These are phyloP conservation scores for Drosera spatulata DNA, from an alignment of 179 eudicot species.

Conservation along the genomic window DNA sequence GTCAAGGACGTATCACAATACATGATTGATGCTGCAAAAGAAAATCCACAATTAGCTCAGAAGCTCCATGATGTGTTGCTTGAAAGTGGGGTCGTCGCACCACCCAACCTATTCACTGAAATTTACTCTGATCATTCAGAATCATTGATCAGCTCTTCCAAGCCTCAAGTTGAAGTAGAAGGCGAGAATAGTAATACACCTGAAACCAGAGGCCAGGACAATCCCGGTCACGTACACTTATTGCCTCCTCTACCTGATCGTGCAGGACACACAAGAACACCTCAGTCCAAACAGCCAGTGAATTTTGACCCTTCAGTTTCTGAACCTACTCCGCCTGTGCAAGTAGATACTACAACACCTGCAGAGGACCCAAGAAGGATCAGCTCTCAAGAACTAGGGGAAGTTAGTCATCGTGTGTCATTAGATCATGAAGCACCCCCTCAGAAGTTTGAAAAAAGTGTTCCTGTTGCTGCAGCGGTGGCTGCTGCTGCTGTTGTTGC, in stretches of 20 bases:
- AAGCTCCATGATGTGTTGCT: constrained; percentile 92
- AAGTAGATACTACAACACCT: constrained; percentile 14
- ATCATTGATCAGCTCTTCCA: constrained; percentile 16
- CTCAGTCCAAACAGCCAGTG: constrained; percentile 14
- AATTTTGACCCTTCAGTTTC: constrained; percentile 3
- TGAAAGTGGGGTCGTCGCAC: constrained; percentile 96
- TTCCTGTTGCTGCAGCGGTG: constrained; percentile 87
- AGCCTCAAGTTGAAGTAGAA: constrained; percentile 20
- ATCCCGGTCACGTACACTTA: constrained; percentile 5
- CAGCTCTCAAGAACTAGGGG: constrained; percentile 13
- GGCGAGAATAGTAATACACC: constrained; percentile 20
- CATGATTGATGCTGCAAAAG: constrained; percentile 98
- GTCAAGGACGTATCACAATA: constrained; percentile 93
- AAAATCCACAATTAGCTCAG: constrained; percentile 90
- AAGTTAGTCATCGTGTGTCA: constrained; percentile 19
- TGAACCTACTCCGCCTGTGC: constrained; percentile 16
- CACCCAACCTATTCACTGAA: constrained; percentile 72
- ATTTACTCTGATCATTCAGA: constrained; percentile 42
- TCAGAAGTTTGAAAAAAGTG: constrained; percentile 29
- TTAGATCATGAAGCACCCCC: constrained; percentile 28
- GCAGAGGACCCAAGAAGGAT: constrained; percentile 7
- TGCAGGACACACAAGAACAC: constrained; percentile 18
- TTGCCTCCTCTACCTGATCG: constrained; percentile 75
- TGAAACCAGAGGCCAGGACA: constrained; percentile 15
- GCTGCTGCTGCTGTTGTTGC: constrained; percentile 97